Percentiles rank a stretch among this genome's conserved stretches.
phyloP scores from a whole-genome alignment of 2,329 filamentous ascomycete genomes.

The Diaporthe ilicicola region DNA sequence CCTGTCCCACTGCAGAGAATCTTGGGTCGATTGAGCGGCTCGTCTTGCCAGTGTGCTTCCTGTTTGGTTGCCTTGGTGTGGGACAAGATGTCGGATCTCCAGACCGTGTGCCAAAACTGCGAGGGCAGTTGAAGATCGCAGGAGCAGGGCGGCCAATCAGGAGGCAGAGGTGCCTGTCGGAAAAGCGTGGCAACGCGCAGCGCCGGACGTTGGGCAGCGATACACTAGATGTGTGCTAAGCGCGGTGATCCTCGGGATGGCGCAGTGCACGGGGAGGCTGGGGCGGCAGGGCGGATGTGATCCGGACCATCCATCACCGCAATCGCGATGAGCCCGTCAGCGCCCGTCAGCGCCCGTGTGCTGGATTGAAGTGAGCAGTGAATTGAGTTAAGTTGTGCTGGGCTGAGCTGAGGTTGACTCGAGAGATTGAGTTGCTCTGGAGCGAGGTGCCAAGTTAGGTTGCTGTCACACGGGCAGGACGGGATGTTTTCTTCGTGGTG shows the following conservation, averaged over 20 bases:
- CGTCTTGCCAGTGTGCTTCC: neutral
- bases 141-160: slow-evolving; percentile 18
- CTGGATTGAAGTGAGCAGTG: too few species aligned
- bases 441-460: neutral
- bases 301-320: slow-evolving; percentile 7
- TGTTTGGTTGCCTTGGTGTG: slow-evolving; percentile 1
- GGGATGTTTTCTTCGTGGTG: neutral
- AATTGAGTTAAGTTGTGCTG: too few species aligned
- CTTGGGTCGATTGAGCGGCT: slow-evolving; percentile 5
- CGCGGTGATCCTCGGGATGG: slow-evolving; percentile 1
- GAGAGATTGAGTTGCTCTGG: neutral
- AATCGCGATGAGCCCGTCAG: neutral
- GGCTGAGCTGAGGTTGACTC: neutral
- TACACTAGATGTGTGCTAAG: neutral
- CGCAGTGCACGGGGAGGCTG: neutral
- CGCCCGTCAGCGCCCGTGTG: too few species aligned
- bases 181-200: neutral
- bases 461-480: slow-evolving; percentile 4
- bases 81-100: slow-evolving; percentile 21
- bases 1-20: neutral
- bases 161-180: neutral
- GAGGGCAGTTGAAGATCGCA: slow-evolving; percentile 16
- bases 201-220: slow-evolving; percentile 19
- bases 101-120: slow-evolving; percentile 15
- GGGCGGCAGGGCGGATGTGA: slow-evolving; percentile 18